Conservation (phyloP, 2,329 filamentous ascomycete genomes). For the Fusarium miscanthi region DNA sequence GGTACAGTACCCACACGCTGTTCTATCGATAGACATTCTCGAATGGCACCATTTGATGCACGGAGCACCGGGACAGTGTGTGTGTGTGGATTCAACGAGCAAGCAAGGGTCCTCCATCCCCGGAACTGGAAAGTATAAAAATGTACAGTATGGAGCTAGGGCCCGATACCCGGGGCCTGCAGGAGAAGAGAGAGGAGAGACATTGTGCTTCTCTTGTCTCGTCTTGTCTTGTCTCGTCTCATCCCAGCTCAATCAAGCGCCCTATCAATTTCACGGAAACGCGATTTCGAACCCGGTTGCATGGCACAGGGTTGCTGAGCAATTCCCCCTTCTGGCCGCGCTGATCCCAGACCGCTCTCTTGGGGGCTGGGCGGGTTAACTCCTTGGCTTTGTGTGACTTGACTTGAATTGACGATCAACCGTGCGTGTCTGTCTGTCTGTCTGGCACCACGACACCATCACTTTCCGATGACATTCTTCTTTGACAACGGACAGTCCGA, state of each 20-base stretch:
- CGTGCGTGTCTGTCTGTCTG: background rate
- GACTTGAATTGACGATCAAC: background rate
- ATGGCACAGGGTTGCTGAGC: conserved; percentile 22
- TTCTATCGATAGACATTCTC: conserved; percentile 24
- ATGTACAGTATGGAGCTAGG: conserved; percentile 10
- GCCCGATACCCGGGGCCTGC: conserved; percentile 8
- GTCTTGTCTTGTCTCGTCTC: conserved; percentile 3
- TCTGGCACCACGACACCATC: conserved; percentile 4
- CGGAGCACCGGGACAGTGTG: conserved; percentile 25
- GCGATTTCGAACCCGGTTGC: conserved; percentile 17
- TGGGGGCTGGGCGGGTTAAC: background rate
- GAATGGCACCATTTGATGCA: conserved; percentile 31
- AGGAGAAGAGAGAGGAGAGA: conserved; percentile 1
- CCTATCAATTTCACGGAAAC: conserved; percentile 23
- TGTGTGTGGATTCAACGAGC: conserved; percentile 19
- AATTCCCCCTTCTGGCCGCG: conserved; percentile 18
- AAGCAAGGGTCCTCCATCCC: conserved; percentile 25
- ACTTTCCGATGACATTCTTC: conserved; percentile 6
- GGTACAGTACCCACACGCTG: conserved; percentile 1
- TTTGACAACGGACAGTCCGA: conserved; percentile 27
- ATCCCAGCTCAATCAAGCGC: conserved; percentile 16
- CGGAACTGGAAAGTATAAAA: conserved; percentile 32
- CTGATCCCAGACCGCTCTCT: conserved; percentile 15
- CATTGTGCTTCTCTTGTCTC: background rate
- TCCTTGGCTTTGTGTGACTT: background rate